Evolutionary conservation across 768 basidiomycete species (phyloP), one percentile per base, ranked within the genome.

Genomic region (Mrakia frigida): DNA sequence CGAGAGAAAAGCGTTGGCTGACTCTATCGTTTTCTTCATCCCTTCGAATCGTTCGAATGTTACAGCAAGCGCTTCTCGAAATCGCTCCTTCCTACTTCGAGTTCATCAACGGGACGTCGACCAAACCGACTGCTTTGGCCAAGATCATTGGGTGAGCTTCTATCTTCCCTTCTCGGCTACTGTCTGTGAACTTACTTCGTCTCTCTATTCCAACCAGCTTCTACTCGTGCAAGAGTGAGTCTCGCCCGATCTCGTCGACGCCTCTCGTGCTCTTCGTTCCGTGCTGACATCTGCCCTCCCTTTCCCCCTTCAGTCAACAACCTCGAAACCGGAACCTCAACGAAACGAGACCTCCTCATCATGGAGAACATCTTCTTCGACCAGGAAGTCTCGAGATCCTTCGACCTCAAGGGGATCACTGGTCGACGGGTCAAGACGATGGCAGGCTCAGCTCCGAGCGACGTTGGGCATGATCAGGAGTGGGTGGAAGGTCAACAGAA

Each of bases 301-400:
- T 16, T 46, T 14, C 9, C 14, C 0, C 6, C 46, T 50, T 18
- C 91, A 81, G 87, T 92, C 68, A 85, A 88, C 79, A 92, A 92
- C 80, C 84, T 91, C 35, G 90, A 92, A 80, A 88, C 86, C 5
- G 83, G 82, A 21, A 85, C 87, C 7, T 89, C 91, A 80, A 86
- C 87, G 21, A 90, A 90, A 81, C 87, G 89, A 1, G 91, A 94
- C 81, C 84, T 94, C 18, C 84, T 93, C 6, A 90, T 93, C 11
- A 92, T 93, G 91, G 92, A 93, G 83, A 93, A 93, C 80, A 82
- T 93, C 25, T 93, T 94, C 81, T 91, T 89, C 80, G 85, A 87
- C 60, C 88, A 88, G 81, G 88, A 88, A 69, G 86, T 92, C 71
- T 83, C 84, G 71, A 89, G 89, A 84, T 90, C 88, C 0, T 94